A percentile compares a stretch with the other conserved stretches of the same genome.
phyloP scores from a whole-genome alignment of 305 asterid genomes.

The Plantago lanceolata region DNA sequence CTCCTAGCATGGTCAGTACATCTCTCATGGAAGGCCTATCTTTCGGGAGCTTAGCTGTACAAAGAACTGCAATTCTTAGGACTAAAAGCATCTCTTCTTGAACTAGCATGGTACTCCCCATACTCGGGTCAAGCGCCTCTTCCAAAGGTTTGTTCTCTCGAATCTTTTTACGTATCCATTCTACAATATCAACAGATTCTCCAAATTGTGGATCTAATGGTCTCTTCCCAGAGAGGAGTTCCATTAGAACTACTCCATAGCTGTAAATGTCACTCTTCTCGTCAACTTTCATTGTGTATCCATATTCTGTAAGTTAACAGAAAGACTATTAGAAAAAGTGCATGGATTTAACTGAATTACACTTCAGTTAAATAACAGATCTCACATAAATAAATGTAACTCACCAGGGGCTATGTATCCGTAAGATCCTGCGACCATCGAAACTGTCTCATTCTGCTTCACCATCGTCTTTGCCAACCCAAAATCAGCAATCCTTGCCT shows the following conservation, averaged over 20 bases:
- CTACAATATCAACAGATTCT: conserved; percentile 66
- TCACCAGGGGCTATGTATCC: conserved; percentile 94
- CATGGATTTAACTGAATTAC: not conserved
- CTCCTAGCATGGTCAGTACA: conserved; percentile 77
- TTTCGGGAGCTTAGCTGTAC: conserved; percentile 74
- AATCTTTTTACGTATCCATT: conserved; percentile 62
- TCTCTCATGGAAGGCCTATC: conserved; percentile 95
- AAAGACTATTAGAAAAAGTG: not conserved
- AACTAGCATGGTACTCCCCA: conserved; percentile 63
- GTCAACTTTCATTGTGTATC: conserved; percentile 75
- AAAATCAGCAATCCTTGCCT: conserved; percentile 78
- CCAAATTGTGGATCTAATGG: conserved; percentile 75
- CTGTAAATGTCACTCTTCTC: conserved; percentile 88
- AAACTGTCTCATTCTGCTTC: conserved; percentile 66
- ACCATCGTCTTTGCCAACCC: conserved; percentile 77
- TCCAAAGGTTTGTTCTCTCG: conserved; percentile 49
- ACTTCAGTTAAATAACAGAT: too few relatives aligned
- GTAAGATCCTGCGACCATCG: conserved; percentile 89
- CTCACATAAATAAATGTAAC: conserved; percentile 18
- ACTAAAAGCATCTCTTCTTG: conserved; percentile 87
- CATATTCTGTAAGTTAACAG: conserved; percentile 57
- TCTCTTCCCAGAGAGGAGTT: conserved; percentile 68
- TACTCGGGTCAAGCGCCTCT: conserved; percentile 59
- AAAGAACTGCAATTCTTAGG: conserved; percentile 63
- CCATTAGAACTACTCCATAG: conserved; percentile 89